phyloP scores from a whole-genome alignment of 2,329 filamentous ascomycete genomes.

The Hypomyces rosellus region DNA sequence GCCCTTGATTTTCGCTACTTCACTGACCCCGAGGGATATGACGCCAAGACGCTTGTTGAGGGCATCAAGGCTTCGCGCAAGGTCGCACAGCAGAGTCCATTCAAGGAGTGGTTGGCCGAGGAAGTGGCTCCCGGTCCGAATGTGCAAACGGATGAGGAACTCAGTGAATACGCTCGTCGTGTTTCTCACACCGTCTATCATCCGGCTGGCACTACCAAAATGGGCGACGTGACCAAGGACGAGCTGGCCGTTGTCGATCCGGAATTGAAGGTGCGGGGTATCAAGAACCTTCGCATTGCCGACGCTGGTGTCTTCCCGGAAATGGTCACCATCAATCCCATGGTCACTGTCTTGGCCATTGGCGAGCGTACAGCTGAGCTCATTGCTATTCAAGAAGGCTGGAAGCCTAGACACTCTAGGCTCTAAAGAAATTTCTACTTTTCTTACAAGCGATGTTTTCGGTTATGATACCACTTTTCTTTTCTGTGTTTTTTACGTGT shows the following conservation, averaged over 20 bases:
- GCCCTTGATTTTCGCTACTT: slow-evolving; percentile 87
- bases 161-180: slow-evolving; percentile 73
- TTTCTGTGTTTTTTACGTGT: background rate
- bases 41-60: slow-evolving; percentile 72
- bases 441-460: background rate
- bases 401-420: slow-evolving; percentile 29
- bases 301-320: slow-evolving; percentile 86
- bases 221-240: slow-evolving; percentile 68
- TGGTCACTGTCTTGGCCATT: slow-evolving; percentile 80
- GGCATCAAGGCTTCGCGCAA: slow-evolving; percentile 72
- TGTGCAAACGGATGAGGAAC: slow-evolving; percentile 69
- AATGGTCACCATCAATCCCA: slow-evolving; percentile 82
- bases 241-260: slow-evolving; percentile 73
- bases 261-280: slow-evolving; percentile 63
- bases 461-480: background rate
- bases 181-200: slow-evolving; percentile 88
- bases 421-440: slow-evolving; percentile 19
- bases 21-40: slow-evolving; percentile 79
- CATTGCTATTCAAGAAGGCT: slow-evolving; percentile 61
- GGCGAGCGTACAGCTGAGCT: slow-evolving; percentile 82
- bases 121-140: slow-evolving; percentile 73
- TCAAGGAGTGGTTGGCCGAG: slow-evolving; percentile 75
- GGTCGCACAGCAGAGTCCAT: slow-evolving; percentile 68
- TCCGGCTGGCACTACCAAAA: slow-evolving; percentile 82
- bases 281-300: slow-evolving; percentile 70